Evolutionary conservation across 2,329 filamentous ascomycete species (phyloP).

Genomic region (Xylaria sp.): DNA sequence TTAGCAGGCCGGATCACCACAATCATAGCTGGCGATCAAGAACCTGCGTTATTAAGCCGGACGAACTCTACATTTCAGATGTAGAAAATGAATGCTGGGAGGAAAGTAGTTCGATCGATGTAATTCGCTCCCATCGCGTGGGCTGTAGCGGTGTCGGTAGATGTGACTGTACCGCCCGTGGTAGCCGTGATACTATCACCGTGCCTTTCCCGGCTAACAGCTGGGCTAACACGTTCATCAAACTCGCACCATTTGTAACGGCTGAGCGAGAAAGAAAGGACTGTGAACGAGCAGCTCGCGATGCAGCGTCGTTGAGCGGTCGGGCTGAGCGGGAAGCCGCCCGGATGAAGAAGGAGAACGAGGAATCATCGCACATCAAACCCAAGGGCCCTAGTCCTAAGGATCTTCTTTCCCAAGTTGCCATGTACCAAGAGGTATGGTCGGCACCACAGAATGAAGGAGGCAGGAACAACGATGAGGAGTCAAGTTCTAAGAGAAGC

Average conservation of each 20-base stretch:
- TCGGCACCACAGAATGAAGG: slow-evolving; percentile 55
- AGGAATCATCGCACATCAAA: slow-evolving; percentile 38
- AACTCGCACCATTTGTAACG: slow-evolving; percentile 57
- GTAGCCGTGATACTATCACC: slow-evolving; percentile 54
- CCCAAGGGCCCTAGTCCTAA: slow-evolving; percentile 44
- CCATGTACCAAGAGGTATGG: slow-evolving; percentile 72
- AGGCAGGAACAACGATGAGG: slow-evolving; percentile 4
- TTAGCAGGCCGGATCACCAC: slow-evolving; percentile 59
- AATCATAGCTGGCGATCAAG: slow-evolving; percentile 66
- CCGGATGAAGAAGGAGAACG: slow-evolving; percentile 43
- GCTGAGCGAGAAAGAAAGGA: slow-evolving; percentile 39
- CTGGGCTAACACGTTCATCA: slow-evolving; percentile 64
- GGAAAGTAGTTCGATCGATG: slow-evolving; percentile 56
- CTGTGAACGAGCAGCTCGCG: slow-evolving; percentile 34
- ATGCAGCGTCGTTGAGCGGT: slow-evolving; percentile 32
- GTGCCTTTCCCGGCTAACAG: slow-evolving; percentile 64
- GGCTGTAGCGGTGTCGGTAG: slow-evolving; percentile 53
- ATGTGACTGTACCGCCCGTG: slow-evolving; percentile 57
- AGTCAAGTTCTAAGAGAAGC: slow-evolving; percentile 14
- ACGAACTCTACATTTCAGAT: slow-evolving; percentile 55
- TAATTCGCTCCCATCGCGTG: slow-evolving; percentile 54
- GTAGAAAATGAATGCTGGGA: slow-evolving; percentile 51
- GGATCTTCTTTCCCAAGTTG: slow-evolving; percentile 64
- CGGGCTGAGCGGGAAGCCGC: slow-evolving; percentile 37
- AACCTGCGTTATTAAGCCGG: slow-evolving; percentile 62